Evolutionary conservation across 306 rosid species (phyloP), one percentile per base, ranked within the genome.

Genomic region (Neltuma alba): DNA sequence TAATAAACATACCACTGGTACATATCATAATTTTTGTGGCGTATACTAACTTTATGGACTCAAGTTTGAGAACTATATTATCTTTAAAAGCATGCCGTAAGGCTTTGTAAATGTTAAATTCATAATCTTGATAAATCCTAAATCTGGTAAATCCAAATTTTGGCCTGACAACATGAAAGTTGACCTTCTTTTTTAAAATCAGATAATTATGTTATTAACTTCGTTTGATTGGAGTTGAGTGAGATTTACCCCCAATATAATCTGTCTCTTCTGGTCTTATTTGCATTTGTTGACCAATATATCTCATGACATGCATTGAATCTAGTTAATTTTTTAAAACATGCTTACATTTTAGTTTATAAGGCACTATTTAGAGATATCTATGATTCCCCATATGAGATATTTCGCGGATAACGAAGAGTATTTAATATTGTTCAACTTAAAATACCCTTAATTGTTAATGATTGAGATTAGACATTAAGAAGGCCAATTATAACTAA

Each of bases 61-160:
- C 45, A 70, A 70, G 72, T 30, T 42, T 72, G 36, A 44, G 81
- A 71, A 70, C 42, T 9, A 42, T 67, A 16, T 70, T n/a, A 79
- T 75, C 55, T 67, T 48, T 63, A 62, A 70, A 68, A 62, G 57
- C 69, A 25, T 23, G 23, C 21, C 8, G 55, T 16, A 38, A 75
- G 41, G 38, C 30, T 23, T 18, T 27, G 2, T 71, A 64, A 79
- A n/a, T 71, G 48, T 70, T 72, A 30, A 70, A 75, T 58, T 75
- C 70, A 21, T 8, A n/a, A 71, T 70, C 75, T 33, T 57, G 38
- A 72, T 28, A 42, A 54, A 60, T 44, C 77, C 67, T 76, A 3
- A 42, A 9, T 75, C 72, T 70, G 63, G 42, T 75, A 33, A 70
- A 64, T 80, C 71, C 61, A 42, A 38, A 38, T 74, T 23, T 68